phyloP scores from a whole-genome alignment of 1,284 basidiomycete genomes.

The Malassezia sp. region DNA sequence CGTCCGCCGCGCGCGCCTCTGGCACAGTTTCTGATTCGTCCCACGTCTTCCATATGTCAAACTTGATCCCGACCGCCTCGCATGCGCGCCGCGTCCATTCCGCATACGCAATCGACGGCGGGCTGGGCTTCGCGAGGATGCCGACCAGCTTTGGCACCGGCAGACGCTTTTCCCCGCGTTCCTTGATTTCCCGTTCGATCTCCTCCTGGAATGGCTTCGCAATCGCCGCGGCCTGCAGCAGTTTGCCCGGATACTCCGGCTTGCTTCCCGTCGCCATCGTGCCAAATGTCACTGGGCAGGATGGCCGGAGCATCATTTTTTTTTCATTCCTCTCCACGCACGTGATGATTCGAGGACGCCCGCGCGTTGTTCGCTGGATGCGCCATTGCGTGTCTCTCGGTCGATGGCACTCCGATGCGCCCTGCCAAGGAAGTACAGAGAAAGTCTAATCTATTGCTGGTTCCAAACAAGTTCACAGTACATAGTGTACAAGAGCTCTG shows the following conservation, averaged over 20 bases:
- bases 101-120: slow-evolving; percentile 79
- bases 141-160: slow-evolving; percentile 67
- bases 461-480: too few species aligned
- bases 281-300: not conserved
- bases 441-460: too few species aligned
- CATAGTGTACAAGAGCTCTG: too few species aligned
- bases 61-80: slow-evolving; percentile 73
- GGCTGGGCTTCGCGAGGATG: slow-evolving; percentile 74
- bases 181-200: slow-evolving; percentile 23
- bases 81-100: slow-evolving; percentile 89
- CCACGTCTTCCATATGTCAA: slow-evolving; percentile 53
- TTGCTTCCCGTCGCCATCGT: slow-evolving; percentile 1
- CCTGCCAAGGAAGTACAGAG: too few species aligned
- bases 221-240: slow-evolving; percentile 35
- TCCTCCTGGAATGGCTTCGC: slow-evolving; percentile 37
- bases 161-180: slow-evolving; percentile 21
- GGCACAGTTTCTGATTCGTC: slow-evolving; percentile 29
- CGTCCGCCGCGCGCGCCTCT: slow-evolving; percentile 49
- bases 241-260: slow-evolving; percentile 36
- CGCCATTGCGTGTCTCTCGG: too few species aligned
- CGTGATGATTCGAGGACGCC: too few species aligned
- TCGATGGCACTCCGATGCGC: too few species aligned
- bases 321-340: too few species aligned
- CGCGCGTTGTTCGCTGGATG: too few species aligned
- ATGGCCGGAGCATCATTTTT: not conserved